Conservation (phyloP, 2,329 filamentous ascomycete genomes). For the Diaporthe helianthi region DNA sequence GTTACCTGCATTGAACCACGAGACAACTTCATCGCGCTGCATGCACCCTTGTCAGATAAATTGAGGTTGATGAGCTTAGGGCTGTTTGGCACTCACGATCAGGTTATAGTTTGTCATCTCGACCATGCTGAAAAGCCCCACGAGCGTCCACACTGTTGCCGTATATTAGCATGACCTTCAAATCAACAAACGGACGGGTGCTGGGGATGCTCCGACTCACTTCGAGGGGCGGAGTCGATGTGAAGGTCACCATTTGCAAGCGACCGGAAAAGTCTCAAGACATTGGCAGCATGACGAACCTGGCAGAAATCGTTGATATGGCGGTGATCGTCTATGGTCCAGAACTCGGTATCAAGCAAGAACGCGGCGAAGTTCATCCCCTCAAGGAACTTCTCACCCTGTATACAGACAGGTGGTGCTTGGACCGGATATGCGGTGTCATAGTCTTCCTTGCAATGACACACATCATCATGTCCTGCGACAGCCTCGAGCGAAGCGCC, state of each 20-base stretch:
- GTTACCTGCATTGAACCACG: constrained; percentile 63
- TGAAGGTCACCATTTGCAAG: constrained; percentile 61
- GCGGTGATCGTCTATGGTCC: constrained; percentile 42
- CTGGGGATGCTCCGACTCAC: not conserved
- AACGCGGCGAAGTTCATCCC: not conserved
- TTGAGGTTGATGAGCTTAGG: not conserved
- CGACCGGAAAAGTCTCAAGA: constrained; percentile 67
- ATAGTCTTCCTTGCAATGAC: constrained; percentile 13
- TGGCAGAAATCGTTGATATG: constrained; percentile 66
- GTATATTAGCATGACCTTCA: not conserved
- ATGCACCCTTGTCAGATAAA: constrained; percentile 37
- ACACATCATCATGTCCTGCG: constrained; percentile 32
- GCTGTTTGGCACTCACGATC: constrained; percentile 45
- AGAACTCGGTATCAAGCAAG: constrained; percentile 19
- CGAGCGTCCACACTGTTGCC: constrained; percentile 64
- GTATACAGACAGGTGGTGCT: constrained; percentile 1
- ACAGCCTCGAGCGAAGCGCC: constrained; percentile 20
- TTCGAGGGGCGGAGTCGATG: constrained; percentile 69
- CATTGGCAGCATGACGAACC: constrained; percentile 66
- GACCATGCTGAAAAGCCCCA: constrained; percentile 65
- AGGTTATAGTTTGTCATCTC: constrained; percentile 50
- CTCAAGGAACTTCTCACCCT: not conserved
- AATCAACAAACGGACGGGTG: no score
- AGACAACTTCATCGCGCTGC: constrained; percentile 53
- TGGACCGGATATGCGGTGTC: constrained; percentile 7